Conservation (phyloP, 495 filamentous ascomycete species). For the Aspergillus incahuasiensis region DNA sequence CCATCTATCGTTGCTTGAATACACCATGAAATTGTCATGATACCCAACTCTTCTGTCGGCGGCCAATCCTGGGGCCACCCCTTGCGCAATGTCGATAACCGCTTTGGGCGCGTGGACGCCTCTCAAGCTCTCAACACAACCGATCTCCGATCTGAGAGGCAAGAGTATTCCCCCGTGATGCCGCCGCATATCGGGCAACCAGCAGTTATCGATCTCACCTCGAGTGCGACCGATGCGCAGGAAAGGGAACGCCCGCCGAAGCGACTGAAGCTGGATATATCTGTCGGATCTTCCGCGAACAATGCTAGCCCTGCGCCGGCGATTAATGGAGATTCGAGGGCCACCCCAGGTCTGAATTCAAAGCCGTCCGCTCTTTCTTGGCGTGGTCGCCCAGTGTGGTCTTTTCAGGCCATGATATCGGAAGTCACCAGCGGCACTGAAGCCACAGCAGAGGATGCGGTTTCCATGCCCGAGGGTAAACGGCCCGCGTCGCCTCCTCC, state of each 20-base stretch:
- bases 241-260: constrained; percentile 39
- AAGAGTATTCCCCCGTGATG: constrained; percentile 20
- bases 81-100: constrained; percentile 36
- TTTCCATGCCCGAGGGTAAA: constrained; percentile 16
- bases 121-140: constrained; percentile 23
- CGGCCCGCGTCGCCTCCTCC: constrained; percentile 37
- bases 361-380: constrained; percentile 31
- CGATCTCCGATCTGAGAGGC: constrained; percentile 27
- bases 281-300: constrained; percentile 15
- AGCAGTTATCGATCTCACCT: constrained; percentile 38
- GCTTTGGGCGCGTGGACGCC: constrained; percentile 28
- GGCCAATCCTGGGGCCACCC: constrained; percentile 41
- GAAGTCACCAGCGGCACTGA: constrained; percentile 33
- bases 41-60: constrained; percentile 44
- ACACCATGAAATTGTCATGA: constrained; percentile 47
- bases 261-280: constrained; percentile 35
- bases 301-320: constrained; percentile 22
- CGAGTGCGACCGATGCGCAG: constrained; percentile 27
- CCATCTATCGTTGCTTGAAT: constrained; percentile 17
- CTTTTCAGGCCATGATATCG: constrained; percentile 40
- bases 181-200: constrained; percentile 29
- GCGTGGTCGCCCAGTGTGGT: constrained; percentile 44
- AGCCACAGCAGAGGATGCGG: constrained; percentile 25
- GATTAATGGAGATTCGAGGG: constrained; percentile 29
- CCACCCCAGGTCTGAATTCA: constrained; percentile 26